Evolutionary conservation across 140 eudicot genomes (phyloP), one percentile per base, ranked within the genome.

Genomic region (Ambrosia hybrid): DNA sequence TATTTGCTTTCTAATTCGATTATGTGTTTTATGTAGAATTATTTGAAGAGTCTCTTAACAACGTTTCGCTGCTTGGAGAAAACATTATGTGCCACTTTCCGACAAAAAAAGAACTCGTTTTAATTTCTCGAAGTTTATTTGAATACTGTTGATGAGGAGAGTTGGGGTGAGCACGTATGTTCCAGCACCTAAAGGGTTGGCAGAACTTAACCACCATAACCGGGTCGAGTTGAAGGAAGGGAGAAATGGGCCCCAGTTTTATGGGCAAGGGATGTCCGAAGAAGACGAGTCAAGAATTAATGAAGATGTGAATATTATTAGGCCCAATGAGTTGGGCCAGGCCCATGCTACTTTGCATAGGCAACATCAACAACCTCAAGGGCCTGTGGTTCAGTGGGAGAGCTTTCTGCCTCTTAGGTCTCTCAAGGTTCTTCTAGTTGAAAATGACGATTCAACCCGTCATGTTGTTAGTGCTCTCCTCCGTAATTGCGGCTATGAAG

Each of bases 401-500:
- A 67, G 82, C 56, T 84, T 89, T 78, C 85, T 89, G 67, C 79
- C 87, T 4, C 62, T 39, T 38, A 76, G 74, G 81, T 75, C 82
- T 61, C 74, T 87, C 7, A 83, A 84, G 67, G 89, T 87, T 67
- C 82, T 87, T 56, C 63, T 84, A 65, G 89, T 87, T 57, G 92
- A 87, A 81, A 65, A 80, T 72, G 92, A 87, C 37, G 87, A 87
- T 73, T 84, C 87, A 30, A 87, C 92, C 72, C 82, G 89, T 38
- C 89, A 76, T 15, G 73, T 87, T 69, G 68, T 84, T 55, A 77
- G 80, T 60, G 89, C 92, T 70, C 85, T 87, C 57, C 87, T 87
- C 51, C 83, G 82, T 14, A 87, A 87, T 60, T 87, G 87, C 76
- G 17, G 86, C 86, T 87, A 87, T 72, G 84, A 81, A 87, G 92